phyloP scores from a whole-genome alignment of 371 early-diverging fungal genomes.

The Actinomortierella wolfii region DNA sequence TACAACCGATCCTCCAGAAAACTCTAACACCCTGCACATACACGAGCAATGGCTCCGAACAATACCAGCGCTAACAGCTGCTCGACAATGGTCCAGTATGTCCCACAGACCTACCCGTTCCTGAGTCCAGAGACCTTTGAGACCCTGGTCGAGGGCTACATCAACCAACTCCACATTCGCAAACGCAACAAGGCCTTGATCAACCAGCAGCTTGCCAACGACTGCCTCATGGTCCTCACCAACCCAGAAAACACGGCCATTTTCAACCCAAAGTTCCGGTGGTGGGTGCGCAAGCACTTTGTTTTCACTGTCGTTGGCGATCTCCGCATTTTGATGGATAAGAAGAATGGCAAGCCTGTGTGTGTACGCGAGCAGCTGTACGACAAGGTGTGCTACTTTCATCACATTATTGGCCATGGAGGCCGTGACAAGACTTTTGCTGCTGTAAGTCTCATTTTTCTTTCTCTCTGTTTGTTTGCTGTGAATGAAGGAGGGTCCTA shows the following conservation, averaged over 20 bases:
- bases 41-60: conserved; percentile 19
- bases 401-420: conserved; percentile 44
- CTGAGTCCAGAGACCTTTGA: conserved; percentile 43
- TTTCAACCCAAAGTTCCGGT: conserved; percentile 44
- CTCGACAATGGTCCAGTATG: conserved; percentile 19
- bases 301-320: conserved; percentile 44
- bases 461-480: too few relatives aligned
- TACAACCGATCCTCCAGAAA: background rate
- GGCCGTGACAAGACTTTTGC: conserved; percentile 47
- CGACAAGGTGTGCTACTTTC: conserved; percentile 43
- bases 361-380: conserved; percentile 43
- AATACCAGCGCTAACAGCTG: background rate
- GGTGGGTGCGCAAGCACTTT: conserved; percentile 47
- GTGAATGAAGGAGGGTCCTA: too few relatives aligned
- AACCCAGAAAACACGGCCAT: conserved; percentile 45
- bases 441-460: conserved; percentile 24
- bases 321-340: conserved; percentile 36
- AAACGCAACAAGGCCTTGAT: conserved; percentile 42
- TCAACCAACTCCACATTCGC: conserved; percentile 41
- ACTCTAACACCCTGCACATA: conserved; percentile 6
- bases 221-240: conserved; percentile 43
- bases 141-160: conserved; percentile 41
- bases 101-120: conserved; percentile 40
- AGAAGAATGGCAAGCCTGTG: conserved; percentile 44
- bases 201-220: conserved; percentile 41